Evolutionary conservation across 106 monocot species (phyloP), one percentile per base, ranked within the genome.

Genomic region (Gastrodia elata): DNA sequence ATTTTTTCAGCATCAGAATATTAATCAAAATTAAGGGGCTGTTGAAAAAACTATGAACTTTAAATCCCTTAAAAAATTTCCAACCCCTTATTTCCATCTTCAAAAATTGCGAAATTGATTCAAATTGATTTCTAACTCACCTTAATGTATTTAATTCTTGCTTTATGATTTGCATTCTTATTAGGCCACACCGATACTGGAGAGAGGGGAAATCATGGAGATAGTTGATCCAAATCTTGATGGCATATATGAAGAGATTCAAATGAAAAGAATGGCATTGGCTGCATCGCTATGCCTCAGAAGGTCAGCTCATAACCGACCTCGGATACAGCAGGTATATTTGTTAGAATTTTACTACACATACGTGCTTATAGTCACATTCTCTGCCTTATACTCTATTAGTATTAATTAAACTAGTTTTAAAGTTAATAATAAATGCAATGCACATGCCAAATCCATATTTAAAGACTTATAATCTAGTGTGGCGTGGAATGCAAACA

Each of bases 201-300:
- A 83, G 65, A 82, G 71, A 82, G 90, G 90, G 38, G 83, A 90
- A 65, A 13, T 86, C 5, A 78, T 32, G 39, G 83, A 80, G 11
- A 24, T 93, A 0, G 73, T 93, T 33, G 92, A 97, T 72, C 84
- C 90, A 1, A 78, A 71, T 26, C 79, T 97, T 9, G 81, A 86
- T 24, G 75, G 74, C 8, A 80, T 77, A 1, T 87, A 77, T 65
- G 80, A 97, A 37, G 83, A 90, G 43, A 71, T 73, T 22, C 87
- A 97, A 70, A 43, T 88, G 68, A 73, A 33, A 71, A 80, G 92
- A 78, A 83, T 86, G 84, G 64, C 81, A 16, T 72, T 76, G 38
- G 90, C 88, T 56, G 89, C 96, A 26, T 81, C 86, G 43, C 73
- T 86, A 40, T 90, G 90, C 74, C 84, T 97, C 41, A 77, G 67